Percentiles rank a stretch among this genome's conserved stretches.
Conservation (phyloP, 1,284 basidiomycete species). For the Vanrija sp. region DNA sequence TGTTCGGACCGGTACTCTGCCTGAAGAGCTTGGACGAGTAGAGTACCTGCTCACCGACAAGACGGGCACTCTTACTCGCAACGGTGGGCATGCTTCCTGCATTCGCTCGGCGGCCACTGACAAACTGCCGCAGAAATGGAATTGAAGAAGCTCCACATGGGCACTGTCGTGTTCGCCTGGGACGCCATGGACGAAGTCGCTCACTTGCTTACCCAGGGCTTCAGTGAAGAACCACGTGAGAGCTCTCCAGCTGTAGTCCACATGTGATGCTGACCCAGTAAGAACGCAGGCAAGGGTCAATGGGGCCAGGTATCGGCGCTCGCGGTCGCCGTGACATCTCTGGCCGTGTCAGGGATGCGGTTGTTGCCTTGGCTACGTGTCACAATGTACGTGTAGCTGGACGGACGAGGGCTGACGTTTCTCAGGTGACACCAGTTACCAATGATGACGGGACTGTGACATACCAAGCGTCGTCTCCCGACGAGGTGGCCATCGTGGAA, state of each 20-base stretch:
- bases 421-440: constrained; percentile 84
- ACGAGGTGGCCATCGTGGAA: constrained; percentile 98
- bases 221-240: constrained; percentile 55
- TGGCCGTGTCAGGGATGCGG: constrained; percentile 87
- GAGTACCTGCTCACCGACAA: constrained; percentile 96
- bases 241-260: not conserved
- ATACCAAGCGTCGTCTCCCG: constrained; percentile 97
- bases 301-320: constrained; percentile 51
- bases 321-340: constrained; percentile 92
- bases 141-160: constrained; percentile 97
- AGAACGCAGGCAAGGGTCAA: constrained; percentile 34
- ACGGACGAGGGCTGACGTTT: not conserved
- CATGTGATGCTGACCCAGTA: not conserved
- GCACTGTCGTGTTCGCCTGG: constrained; percentile 92
- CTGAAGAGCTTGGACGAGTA: constrained; percentile 93
- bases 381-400: constrained; percentile 70
- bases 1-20: constrained; percentile 91
- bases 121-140: constrained; percentile 75
- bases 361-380: constrained; percentile 87
- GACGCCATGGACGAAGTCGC: constrained; percentile 98
- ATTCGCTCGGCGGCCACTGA: not conserved
- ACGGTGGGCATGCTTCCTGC: constrained; percentile 58
- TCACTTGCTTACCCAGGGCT: constrained; percentile 76
- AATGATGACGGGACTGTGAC: constrained; percentile 92
- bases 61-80: constrained; percentile 96